These are phyloP conservation scores for Fomitopsis serialis DNA, from an alignment of 768 basidiomycete species.

Conservation along the genomic window DNA sequence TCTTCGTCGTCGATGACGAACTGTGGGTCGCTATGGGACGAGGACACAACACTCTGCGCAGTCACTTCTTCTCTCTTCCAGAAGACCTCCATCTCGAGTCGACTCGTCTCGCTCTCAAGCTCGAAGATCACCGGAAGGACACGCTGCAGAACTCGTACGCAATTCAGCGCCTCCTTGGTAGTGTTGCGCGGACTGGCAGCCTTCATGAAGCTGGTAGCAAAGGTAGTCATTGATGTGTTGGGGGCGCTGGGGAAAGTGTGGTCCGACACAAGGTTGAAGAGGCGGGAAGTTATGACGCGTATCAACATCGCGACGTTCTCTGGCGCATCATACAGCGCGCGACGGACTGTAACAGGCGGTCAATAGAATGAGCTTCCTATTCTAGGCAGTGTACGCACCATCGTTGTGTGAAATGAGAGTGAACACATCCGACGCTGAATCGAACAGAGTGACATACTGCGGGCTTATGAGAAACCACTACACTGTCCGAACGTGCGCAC, in stretches of 20 bases:
- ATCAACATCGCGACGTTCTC: slow-evolving; percentile 85
- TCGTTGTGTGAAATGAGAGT: slow-evolving; percentile 84
- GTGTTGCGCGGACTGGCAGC: slow-evolving; percentile 56
- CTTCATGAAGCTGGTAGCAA: slow-evolving; percentile 69
- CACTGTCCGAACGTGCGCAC: slow-evolving; percentile 14
- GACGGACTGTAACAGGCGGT: slow-evolving; percentile 52
- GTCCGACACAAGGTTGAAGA: slow-evolving; percentile 72
- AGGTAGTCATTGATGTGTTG: slow-evolving; percentile 53
- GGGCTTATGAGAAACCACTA: not conserved
- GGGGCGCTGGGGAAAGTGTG: slow-evolving; percentile 71
- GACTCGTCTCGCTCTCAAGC: slow-evolving; percentile 61
- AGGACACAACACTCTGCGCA: slow-evolving; percentile 22
- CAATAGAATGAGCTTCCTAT: not conserved
- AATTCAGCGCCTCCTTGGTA: slow-evolving; percentile 86
- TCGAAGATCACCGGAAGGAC: slow-evolving; percentile 89
- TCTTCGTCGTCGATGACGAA: slow-evolving; percentile 91
- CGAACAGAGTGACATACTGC: slow-evolving; percentile 81
- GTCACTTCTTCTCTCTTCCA: slow-evolving; percentile 68
- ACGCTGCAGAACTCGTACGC: slow-evolving; percentile 84
- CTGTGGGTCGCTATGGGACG: slow-evolving; percentile 40
- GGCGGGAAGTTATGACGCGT: slow-evolving; percentile 56
- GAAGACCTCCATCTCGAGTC: slow-evolving; percentile 74
- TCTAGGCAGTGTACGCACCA: slow-evolving; percentile 41
- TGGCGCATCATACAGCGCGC: slow-evolving; percentile 75
- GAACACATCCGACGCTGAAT: slow-evolving; percentile 87